These are phyloP conservation scores for Ceratocystis ficicola DNA, from an alignment of 2,329 filamentous ascomycete genomes.

Conservation along the genomic window DNA sequence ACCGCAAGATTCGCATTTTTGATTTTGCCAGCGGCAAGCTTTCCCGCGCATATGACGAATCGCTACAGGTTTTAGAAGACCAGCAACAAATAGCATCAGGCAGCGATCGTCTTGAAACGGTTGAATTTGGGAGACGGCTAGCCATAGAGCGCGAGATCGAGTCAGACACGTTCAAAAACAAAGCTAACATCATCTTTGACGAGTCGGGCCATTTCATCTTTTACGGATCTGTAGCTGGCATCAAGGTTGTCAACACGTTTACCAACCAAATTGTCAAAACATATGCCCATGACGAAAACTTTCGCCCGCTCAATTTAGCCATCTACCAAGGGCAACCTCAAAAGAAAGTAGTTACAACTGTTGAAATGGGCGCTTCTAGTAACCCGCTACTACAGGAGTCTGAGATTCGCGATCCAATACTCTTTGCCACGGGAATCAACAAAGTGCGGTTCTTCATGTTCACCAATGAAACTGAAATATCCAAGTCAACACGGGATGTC, in stretches of 20 bases:
- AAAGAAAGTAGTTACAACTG: constrained; percentile 83
- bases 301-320: constrained; percentile 69
- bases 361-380: constrained; percentile 90
- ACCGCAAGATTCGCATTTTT: constrained; percentile 85
- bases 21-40: constrained; percentile 84
- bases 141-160: constrained; percentile 81
- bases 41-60: constrained; percentile 89
- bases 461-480: constrained; percentile 74
- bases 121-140: constrained; percentile 82
- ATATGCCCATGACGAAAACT: constrained; percentile 79
- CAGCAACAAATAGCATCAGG: constrained; percentile 93
- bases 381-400: constrained; percentile 91
- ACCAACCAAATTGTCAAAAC: constrained; percentile 86
- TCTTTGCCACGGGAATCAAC: constrained; percentile 69
- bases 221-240: constrained; percentile 81
- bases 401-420: constrained; percentile 77
- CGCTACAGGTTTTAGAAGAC: constrained; percentile 72
- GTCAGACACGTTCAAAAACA: constrained; percentile 50
- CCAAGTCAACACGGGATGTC: constrained; percentile 74
- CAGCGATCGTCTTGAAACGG: constrained; percentile 66
- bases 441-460: constrained; percentile 98
- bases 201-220: constrained; percentile 92
- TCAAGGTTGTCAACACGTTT: constrained; percentile 91
- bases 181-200: constrained; percentile 83
- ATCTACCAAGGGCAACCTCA: constrained; percentile 93